These are phyloP conservation scores for Solanum neorickii DNA, from an alignment of 257 asterid genomes.

Conservation along the genomic window DNA sequence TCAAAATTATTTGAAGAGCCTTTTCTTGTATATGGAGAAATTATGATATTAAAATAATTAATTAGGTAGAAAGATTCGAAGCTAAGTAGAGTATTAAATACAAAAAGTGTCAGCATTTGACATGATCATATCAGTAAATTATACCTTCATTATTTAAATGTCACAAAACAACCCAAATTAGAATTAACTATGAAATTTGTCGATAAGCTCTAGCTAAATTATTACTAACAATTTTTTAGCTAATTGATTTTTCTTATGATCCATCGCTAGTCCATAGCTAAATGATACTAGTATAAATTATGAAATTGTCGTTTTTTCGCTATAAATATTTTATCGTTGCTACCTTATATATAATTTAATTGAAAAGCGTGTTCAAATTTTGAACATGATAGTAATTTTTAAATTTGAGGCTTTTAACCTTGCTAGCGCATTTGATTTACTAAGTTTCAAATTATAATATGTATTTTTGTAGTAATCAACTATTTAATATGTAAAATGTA, in stretches of 20 bases:
- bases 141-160: not conserved
- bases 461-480: too few relatives aligned
- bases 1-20: not conserved
- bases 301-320: not conserved
- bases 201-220: not conserved
- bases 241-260: not conserved
- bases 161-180: not conserved
- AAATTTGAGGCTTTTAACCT: not conserved
- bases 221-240: not conserved
- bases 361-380: not conserved
- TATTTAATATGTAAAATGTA: not conserved
- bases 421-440: too few relatives aligned
- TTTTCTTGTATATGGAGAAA: not conserved
- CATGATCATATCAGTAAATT: not conserved
- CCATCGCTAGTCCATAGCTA: not conserved
- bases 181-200: not conserved
- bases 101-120: not conserved
- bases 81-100: not conserved
- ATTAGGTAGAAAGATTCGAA: not conserved
- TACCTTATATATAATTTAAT: not conserved
- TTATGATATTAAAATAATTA: not conserved
- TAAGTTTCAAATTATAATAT: too few relatives aligned
- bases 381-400: not conserved
- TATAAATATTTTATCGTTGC: fast-evolving
- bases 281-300: not conserved